A percentile compares a stretch with the other conserved stretches of the same genome.
Conservation (phyloP, 345 rosid genomes). For the Lepidium aucheri region DNA sequence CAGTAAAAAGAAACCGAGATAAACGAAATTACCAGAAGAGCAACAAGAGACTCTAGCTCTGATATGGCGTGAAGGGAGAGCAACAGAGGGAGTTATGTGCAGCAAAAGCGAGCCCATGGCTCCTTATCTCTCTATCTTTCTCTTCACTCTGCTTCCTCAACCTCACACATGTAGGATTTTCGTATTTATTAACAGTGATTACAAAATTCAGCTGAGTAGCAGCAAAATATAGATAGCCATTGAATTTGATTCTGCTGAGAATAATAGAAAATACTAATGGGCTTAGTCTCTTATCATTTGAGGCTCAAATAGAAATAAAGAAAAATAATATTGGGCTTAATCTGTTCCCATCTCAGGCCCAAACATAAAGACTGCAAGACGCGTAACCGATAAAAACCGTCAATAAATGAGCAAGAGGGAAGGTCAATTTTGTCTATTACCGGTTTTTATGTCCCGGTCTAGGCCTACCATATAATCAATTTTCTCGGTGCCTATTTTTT, state of each 20-base stretch:
- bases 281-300: neutral
- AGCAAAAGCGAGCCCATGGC: slow-evolving; percentile 25
- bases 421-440: neutral
- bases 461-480: neutral
- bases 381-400: slow-evolving; percentile 27
- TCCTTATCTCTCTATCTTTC: slow-evolving; percentile 13
- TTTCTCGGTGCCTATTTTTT: neutral
- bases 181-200: neutral
- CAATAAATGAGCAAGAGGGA: slow-evolving; percentile 3
- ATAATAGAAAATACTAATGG: neutral
- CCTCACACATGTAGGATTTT: neutral
- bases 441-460: slow-evolving; percentile 7
- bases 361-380: neutral
- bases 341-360: neutral
- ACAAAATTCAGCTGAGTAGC: neutral
- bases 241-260: neutral
- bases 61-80: slow-evolving; percentile 32
- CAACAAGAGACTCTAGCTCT: slow-evolving; percentile 38
- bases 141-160: neutral
- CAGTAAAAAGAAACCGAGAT: neutral
- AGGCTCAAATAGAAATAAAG: neutral
- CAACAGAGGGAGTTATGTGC: slow-evolving; percentile 32
- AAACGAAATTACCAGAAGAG: slow-evolving; percentile 38
- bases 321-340: neutral
- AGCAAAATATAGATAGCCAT: neutral